Conservation (phyloP, 805 yeast species). For the Naumovozyma baii region DNA sequence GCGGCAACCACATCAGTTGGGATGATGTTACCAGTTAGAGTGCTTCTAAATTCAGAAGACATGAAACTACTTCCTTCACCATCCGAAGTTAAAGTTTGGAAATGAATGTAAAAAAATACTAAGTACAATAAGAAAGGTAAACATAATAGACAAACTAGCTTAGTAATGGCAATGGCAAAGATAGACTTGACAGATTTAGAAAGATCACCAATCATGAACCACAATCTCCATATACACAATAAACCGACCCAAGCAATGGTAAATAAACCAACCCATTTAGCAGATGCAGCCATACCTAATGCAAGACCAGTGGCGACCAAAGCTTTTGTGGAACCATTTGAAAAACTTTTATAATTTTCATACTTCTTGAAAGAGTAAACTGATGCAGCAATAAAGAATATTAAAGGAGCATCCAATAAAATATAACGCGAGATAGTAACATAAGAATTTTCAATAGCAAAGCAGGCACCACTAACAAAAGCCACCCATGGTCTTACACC, state of each 20-base stretch:
- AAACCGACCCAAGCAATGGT: constrained; percentile 72
- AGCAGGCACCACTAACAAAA: constrained; percentile 43
- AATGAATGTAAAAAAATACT: constrained; percentile 53
- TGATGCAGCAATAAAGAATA: constrained; percentile 68
- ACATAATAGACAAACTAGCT: constrained; percentile 47
- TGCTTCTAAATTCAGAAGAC: constrained; percentile 61
- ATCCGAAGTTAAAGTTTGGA: constrained; percentile 45
- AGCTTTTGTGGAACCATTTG: constrained; percentile 48
- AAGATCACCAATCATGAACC: constrained; percentile 69
- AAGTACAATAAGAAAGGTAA: constrained; percentile 50
- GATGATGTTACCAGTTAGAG: constrained; percentile 49
- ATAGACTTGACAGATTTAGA: constrained; percentile 37
- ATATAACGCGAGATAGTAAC: constrained; percentile 69
- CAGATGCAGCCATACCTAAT: constrained; percentile 62
- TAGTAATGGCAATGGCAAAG: constrained; percentile 38
- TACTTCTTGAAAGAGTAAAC: constrained; percentile 56
- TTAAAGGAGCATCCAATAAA: constrained; percentile 63
- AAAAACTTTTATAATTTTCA: constrained; percentile 54
- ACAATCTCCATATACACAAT: constrained; percentile 49
- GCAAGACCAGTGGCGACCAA: constrained; percentile 55
- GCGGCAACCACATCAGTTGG: constrained; percentile 51
- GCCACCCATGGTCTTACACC: constrained; percentile 63
- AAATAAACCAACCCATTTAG: constrained; percentile 81
- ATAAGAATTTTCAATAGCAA: constrained; percentile 56
- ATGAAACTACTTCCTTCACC: constrained; percentile 68